Percentiles rank a stretch among this genome's conserved stretches.
These are phyloP conservation scores for Mycena rebaudengoi DNA, from an alignment of 768 basidiomycete genomes.

Conservation along the genomic window DNA sequence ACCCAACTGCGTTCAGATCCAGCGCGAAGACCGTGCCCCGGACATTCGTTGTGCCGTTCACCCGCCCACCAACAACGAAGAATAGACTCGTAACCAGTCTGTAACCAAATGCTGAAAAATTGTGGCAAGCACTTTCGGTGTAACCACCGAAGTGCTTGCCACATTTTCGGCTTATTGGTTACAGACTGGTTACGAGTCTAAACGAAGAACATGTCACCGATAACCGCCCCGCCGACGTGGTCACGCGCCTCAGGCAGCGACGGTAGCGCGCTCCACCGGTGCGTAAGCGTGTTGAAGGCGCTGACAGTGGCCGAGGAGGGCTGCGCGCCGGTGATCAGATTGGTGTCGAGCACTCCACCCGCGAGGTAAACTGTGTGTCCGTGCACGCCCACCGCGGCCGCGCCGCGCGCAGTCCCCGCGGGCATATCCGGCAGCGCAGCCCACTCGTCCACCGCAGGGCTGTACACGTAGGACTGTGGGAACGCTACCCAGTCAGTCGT, in stretches of 20 bases:
- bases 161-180: too few species aligned
- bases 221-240: constrained; percentile 5
- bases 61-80: constrained; percentile 3
- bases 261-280: neutral
- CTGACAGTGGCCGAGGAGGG: constrained; percentile 2
- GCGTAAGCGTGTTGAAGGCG: constrained; percentile 2
- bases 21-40: neutral
- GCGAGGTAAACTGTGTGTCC: constrained; percentile 2
- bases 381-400: constrained; percentile 3
- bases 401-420: neutral
- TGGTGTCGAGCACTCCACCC: neutral
- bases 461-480: constrained; percentile 4
- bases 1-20: constrained; percentile 1
- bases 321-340: constrained; percentile 4
- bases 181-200: too few species aligned
- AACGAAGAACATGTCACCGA: constrained; percentile 4
- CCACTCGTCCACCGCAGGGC: neutral
- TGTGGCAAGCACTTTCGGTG: too few species aligned
- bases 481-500: neutral
- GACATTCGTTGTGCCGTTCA: neutral
- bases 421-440: constrained; percentile 1
- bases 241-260: constrained; percentile 1
- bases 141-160: too few species aligned
- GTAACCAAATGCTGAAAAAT: too few species aligned
- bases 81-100: too few species aligned